phyloP scores from a whole-genome alignment of 1,284 basidiomycete genomes.

The Trametes hirsuta region DNA sequence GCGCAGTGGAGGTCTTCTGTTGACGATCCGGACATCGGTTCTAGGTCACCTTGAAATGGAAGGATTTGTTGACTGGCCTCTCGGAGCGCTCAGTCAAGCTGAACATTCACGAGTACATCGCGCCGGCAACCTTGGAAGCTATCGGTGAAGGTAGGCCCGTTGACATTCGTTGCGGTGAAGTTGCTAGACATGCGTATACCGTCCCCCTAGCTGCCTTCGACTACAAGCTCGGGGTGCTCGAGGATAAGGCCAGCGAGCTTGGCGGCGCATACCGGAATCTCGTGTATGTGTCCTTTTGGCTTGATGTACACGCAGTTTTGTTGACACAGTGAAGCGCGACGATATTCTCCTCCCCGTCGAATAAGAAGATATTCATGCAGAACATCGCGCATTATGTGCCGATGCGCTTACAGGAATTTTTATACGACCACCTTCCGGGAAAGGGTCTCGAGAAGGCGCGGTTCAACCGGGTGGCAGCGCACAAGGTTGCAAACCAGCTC shows the following conservation, averaged over 20 bases:
- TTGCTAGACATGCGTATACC: not conserved
- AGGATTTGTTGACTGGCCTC: constrained; percentile 39
- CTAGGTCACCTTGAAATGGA: constrained; percentile 52
- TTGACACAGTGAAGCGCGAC: constrained; percentile 13
- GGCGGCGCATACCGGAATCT: constrained; percentile 35
- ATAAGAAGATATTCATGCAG: constrained; percentile 29
- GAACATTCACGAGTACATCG: constrained; percentile 40
- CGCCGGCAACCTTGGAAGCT: constrained; percentile 37
- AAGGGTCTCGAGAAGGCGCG: constrained; percentile 41
- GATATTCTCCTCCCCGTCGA: constrained; percentile 29
- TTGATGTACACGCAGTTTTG: not conserved
- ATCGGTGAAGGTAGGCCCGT: constrained; percentile 41
- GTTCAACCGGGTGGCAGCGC: constrained; percentile 41
- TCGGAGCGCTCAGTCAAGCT: constrained; percentile 39
- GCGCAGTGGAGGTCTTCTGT: constrained; percentile 7
- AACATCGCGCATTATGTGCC: constrained; percentile 33
- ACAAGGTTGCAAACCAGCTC: constrained; percentile 44
- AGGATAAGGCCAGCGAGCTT: constrained; percentile 33
- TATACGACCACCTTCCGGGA: constrained; percentile 40
- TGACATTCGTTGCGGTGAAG: constrained; percentile 30
- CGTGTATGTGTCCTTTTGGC: constrained; percentile 27
- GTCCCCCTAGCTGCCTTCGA: constrained; percentile 37
- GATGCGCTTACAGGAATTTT: constrained; percentile 38
- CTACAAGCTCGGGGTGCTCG: constrained; percentile 37
- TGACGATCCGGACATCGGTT: not conserved